Conservation (phyloP, 176 grass and related monocot species). For the Oryza nivara region DNA sequence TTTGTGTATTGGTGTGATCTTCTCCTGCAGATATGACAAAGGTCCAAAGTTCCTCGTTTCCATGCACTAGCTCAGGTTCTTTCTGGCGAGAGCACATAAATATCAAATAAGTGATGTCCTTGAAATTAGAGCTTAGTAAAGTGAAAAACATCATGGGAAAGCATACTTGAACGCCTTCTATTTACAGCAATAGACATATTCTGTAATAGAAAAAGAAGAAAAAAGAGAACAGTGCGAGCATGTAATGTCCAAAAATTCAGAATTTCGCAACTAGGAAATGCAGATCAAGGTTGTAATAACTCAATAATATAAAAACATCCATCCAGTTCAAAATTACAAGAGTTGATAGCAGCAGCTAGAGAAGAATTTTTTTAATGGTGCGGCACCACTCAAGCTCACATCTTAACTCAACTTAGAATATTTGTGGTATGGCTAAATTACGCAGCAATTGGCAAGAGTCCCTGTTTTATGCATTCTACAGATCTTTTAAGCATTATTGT, state of each 20-base stretch:
- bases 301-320: neutral
- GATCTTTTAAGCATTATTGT: slow-evolving; percentile 11
- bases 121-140: slow-evolving; percentile 28
- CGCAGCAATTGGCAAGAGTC: neutral
- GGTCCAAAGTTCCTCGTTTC: slow-evolving; percentile 89
- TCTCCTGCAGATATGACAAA: slow-evolving; percentile 88
- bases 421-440: slow-evolving; percentile 18
- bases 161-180: slow-evolving; percentile 16
- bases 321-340: neutral
- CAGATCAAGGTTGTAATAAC: neutral
- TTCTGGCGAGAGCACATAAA: slow-evolving; percentile 68
- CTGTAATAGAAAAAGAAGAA: neutral
- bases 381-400: slow-evolving; percentile 19
- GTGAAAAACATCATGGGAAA: slow-evolving; percentile 10
- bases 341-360: slow-evolving; percentile 9
- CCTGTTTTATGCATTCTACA: neutral
- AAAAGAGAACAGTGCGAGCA: neutral
- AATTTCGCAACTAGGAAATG: neutral
- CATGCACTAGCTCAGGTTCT: slow-evolving; percentile 87
- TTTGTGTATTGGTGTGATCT: slow-evolving; percentile 89
- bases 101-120: slow-evolving; percentile 1
- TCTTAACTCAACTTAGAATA: neutral
- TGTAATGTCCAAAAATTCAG: neutral
- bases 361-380: slow-evolving; percentile 20
- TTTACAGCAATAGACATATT: neutral